A percentile compares a stretch with the other conserved stretches of the same genome.
These are phyloP conservation scores for Trichoderma sp. DNA, from an alignment of 2,329 filamentous ascomycete species.

Conservation along the genomic window DNA sequence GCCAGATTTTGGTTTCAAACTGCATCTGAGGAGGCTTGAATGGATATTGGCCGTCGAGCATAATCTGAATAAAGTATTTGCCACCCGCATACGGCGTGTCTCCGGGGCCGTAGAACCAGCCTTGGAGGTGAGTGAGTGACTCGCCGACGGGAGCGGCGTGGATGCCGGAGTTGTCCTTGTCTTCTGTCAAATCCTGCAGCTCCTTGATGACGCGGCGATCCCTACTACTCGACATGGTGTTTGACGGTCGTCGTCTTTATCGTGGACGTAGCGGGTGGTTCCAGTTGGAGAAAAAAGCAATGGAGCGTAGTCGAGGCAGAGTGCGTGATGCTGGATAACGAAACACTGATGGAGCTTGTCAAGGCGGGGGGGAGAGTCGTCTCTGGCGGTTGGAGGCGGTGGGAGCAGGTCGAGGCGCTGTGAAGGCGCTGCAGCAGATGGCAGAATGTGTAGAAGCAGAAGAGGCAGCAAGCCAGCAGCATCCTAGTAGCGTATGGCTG, in stretches of 20 bases:
- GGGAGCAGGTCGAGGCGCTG: not conserved
- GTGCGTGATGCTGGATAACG: not conserved
- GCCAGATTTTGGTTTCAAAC: constrained; percentile 93
- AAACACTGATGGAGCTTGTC: not conserved
- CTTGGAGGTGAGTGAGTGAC: constrained; percentile 76
- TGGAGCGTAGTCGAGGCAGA: not conserved
- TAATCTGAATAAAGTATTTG: constrained; percentile 78
- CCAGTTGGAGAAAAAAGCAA: not conserved
- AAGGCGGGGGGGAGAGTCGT: not conserved
- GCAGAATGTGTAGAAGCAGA: not conserved
- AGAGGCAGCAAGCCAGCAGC: not conserved
- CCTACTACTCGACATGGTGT: constrained; percentile 52
- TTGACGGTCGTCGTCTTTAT: constrained; percentile 16
- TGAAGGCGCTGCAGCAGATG: not conserved
- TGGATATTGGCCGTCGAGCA: constrained; percentile 85
- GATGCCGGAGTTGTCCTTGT: constrained; percentile 74
- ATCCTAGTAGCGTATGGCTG: not conserved
- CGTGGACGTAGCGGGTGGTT: not conserved
- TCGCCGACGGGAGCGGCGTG: constrained; percentile 64
- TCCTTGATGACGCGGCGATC: constrained; percentile 71
- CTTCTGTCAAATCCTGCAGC: constrained; percentile 71
- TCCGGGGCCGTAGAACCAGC: constrained; percentile 81
- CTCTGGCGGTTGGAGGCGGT: not conserved
- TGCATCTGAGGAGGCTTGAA: constrained; percentile 91
- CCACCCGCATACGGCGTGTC: constrained; percentile 93